Evolutionary conservation across 1,284 basidiomycete genomes (phyloP), one percentile per base, ranked within the genome.

Genomic region (Cryptococcus sp.): DNA sequence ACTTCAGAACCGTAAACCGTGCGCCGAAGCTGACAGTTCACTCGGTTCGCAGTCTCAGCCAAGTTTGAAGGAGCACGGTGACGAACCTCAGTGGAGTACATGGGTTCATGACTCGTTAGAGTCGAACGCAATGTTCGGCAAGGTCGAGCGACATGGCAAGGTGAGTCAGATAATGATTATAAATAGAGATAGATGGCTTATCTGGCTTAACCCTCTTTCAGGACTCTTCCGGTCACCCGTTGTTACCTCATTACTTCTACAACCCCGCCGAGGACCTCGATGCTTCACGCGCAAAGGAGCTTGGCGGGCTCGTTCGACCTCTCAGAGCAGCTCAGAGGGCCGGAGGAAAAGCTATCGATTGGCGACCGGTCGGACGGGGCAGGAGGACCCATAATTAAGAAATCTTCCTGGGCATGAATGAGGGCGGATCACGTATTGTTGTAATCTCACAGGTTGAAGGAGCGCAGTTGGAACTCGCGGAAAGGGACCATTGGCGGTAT

Each of bases 221-320:
- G 71, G 78, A 80, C 66, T 64, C 72, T 1, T 74, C 71, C 5
- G 78, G 78, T 5, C 72, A 70, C 20, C 76, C 78, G 0, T 68
- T 80, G 1, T 64, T 75, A 15, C 71, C 78, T 20, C 76, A 77
- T 53, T 80, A 75, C 72, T 78, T 71, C 57, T 80, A 80, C 66
- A 68, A 74, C 49, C 76, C 77, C 1, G 67, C 66, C 19, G 43
- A 60, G 15, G 78, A 80, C 65, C 67, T 72, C 5, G 78, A 80
- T 56, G 45, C 58, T 16, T 61, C 67, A 6, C 72, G 78, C 17
- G 73, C 76, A 1, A 62, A 58, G 43, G 72, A 79, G 57, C 68
- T 80, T 43, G 78, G 77, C 17, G 68, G 70, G 11, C 67, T 79
- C n/a, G 76, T 78, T 39, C 55, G 78, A n/a, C 78, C 78, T 1